Base-by-base conservation (phyloP, 2,329 filamentous ascomycete species). In the Torrubiellomyces zombiae region DNA sequence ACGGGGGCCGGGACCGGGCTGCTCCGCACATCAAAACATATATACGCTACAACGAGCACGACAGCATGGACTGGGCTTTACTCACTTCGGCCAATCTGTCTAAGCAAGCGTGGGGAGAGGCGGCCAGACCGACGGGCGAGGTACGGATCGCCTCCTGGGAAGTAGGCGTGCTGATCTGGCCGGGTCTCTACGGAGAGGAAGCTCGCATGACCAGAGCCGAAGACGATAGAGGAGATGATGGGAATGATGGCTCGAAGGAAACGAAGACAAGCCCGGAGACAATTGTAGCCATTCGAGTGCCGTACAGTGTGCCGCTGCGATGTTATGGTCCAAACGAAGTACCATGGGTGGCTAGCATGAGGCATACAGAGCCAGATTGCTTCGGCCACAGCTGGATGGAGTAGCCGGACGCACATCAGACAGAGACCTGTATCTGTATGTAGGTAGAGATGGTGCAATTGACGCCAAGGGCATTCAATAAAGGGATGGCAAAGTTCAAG, bases 11-110 rank as follows among this genome's bases (percentile, higher is more conserved):
- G 27, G 58, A 67, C 23, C 60, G 69, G 16, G 82, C 81, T 11
- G 80, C 81, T 1, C 83, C 83, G 0, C 83, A 93, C 38, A 78
- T 92, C 44, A 93, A 93, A 47, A 92, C 82, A 0, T 93, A 89
- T 40, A 71, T 85, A 21, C 68, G 78, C 4, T 83, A 63, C 35
- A 50, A 55, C 26, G 35, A 45, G n/a, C 40, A 53, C 11, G 44
- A 39, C 2, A 48, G 51, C 0, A 72, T 91, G 19, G 78, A 89
- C 41, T 93, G 83, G 85, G 81, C 79, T 2, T 58, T 93, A 34
- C 46, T 91, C 3, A 91, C 81, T 0, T 89, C 79, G n/a, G 82
- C 83, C n/a, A 93, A 92, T 37, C 47, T 93, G 3, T 89, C 79
- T 2, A 86, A 75, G 32, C 82, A 92, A 48, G 83, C 83, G 0